phyloP scores from a whole-genome alignment of 2,329 filamentous ascomycete genomes.

The Xylaria multiplex region DNA sequence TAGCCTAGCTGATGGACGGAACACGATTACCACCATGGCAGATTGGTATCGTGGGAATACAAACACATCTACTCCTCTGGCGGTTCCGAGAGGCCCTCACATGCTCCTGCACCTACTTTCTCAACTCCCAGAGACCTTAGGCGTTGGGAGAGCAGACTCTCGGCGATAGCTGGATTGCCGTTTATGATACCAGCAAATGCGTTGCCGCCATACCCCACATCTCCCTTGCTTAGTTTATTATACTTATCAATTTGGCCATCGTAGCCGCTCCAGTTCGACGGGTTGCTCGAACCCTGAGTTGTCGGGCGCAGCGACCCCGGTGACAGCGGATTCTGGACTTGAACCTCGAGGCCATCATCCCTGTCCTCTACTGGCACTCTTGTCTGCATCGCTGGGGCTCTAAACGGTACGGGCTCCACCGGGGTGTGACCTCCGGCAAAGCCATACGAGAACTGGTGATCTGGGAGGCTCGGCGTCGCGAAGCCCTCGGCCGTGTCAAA shows the following conservation, averaged over 20 bases:
- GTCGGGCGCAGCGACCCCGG: slow-evolving; percentile 45
- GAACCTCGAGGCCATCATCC: slow-evolving; percentile 40
- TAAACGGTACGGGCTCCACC: slow-evolving; percentile 64
- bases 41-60: neutral
- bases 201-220: slow-evolving; percentile 70
- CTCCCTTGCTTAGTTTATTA: slow-evolving; percentile 74
- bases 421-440: slow-evolving; percentile 50
- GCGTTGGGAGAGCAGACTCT: slow-evolving; percentile 76
- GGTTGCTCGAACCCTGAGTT: slow-evolving; percentile 49
- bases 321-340: slow-evolving; percentile 43
- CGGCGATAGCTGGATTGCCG: slow-evolving; percentile 58
- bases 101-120: slow-evolving; percentile 26
- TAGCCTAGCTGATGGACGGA: neutral
- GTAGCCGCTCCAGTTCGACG: slow-evolving; percentile 40
- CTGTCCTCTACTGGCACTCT: slow-evolving; percentile 48
- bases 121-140: slow-evolving; percentile 70
- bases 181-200: slow-evolving; percentile 55
- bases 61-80: slow-evolving; percentile 21
- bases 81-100: neutral
- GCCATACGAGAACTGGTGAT: slow-evolving; percentile 43
- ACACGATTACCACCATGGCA: neutral
- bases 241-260: slow-evolving; percentile 57
- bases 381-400: slow-evolving; percentile 48
- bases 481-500: slow-evolving; percentile 53
- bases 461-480: slow-evolving; percentile 37